Base-by-base conservation (phyloP, 108 stramenopile genomes). In the Schizochytrium sp. region DNA sequence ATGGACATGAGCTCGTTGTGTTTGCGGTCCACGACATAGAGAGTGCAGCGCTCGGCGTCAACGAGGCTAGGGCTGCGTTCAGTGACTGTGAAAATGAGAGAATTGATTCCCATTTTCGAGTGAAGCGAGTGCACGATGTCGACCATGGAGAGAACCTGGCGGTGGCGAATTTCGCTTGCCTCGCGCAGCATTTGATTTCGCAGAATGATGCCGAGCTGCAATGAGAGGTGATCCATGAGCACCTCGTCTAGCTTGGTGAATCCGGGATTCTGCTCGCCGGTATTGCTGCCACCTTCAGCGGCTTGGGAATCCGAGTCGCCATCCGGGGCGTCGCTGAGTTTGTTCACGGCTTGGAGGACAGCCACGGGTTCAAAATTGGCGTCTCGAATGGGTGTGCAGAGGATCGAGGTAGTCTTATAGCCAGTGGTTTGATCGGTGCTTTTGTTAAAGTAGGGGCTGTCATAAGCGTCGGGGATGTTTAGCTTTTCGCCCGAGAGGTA, bases 381-480 rank as follows among this genome's bases (percentile, higher is more conserved):
- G 48, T 25, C 88, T 4, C 48, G 29, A 25, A 94, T 90, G 21
- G 94, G 92, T 2, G 87, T 91, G 89, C 88, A 92, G 19, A 94
- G 69, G 10, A 94, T 63, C n/a, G 92, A 90, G 41, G 87, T 58
- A 23, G 94, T 95, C 87, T 89, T 72, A 91, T 91, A 95, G 5
- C 94, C 94, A 5, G 91, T 90, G 18, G 44, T 76, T 59, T 90
- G 57, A 76, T 95, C 94, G 5, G 83, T 45, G 48, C 57, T 5
- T 10, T 6, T 43, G 71, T 91, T 89, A 69, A 93, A 93, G 34
- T 90, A 58, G 0, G 87, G 51, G 88, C 90, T 89, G 23, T 6
- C 16, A 72, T 91, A 92, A 19, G 91, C 92, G 76, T 93, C 92
- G 5, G 60, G 55, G 21, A 93, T 90, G 88, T 93, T 93, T 28